Conservation (phyloP, 352 stramenopile species). For the Detonula confervacea region DNA sequence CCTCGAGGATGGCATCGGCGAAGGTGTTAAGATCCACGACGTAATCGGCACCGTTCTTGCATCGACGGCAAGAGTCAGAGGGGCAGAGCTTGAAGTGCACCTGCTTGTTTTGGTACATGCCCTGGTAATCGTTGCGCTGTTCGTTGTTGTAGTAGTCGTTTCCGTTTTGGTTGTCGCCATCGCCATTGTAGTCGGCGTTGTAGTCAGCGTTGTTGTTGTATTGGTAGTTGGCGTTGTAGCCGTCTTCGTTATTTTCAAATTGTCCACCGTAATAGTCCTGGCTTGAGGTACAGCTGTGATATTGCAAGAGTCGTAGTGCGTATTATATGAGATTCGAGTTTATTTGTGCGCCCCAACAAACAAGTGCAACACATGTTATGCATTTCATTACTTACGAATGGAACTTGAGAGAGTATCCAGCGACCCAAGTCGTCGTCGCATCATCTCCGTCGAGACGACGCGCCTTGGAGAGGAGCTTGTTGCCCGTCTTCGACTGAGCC, state of each 20-base stretch:
- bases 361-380: not conserved
- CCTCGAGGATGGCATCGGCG: constrained; percentile 69
- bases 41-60: constrained; percentile 60
- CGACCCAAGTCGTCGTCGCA: constrained; percentile 45
- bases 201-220: constrained; percentile 19
- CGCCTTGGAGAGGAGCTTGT: constrained; percentile 54
- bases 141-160: constrained; percentile 24
- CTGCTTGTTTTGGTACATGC: constrained; percentile 48
- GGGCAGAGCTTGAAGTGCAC: constrained; percentile 75
- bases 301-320: too few species aligned
- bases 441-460: constrained; percentile 52
- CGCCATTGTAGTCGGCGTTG: not conserved
- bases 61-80: constrained; percentile 43
- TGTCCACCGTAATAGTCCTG: constrained; percentile 37
- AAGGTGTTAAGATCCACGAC: constrained; percentile 71
- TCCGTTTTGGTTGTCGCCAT: constrained; percentile 30
- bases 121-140: constrained; percentile 38
- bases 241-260: not conserved
- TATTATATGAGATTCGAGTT: too few species aligned
- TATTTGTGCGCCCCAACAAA: too few species aligned
- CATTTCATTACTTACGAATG: constrained; percentile 32
- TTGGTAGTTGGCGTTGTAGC: not conserved
- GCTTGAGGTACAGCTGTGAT: constrained; percentile 24
- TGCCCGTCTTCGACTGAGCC: constrained; percentile 55
- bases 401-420: constrained; percentile 67